Conservation (phyloP, 192 early-diverging fungal genomes). For the Podila horticola region DNA sequence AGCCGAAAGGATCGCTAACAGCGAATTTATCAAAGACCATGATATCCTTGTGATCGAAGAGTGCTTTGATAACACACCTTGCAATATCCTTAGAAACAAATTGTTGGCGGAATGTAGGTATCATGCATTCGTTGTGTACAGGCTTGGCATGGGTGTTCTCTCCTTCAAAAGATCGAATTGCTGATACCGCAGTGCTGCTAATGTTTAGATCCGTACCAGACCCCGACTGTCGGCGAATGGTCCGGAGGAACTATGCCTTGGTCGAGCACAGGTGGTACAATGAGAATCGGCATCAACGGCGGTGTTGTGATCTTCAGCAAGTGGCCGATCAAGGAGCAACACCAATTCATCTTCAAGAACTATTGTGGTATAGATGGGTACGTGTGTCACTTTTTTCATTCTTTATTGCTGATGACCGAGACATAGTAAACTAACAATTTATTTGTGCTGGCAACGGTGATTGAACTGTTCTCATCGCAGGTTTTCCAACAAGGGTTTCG, state of each 20-base stretch:
- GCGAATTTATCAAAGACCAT: conserved; percentile 42
- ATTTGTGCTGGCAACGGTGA: background rate
- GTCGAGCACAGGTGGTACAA: conserved; percentile 14
- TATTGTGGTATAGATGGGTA: conserved; percentile 42
- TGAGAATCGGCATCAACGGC: conserved; percentile 13
- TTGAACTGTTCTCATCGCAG: conserved; percentile 4
- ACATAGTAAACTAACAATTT: background rate
- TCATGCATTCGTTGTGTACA: background rate
- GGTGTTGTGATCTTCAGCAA: conserved; percentile 45
- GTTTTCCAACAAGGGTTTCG: conserved; percentile 46
- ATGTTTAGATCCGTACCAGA: conserved; percentile 36
- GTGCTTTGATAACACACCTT: conserved; percentile 24
- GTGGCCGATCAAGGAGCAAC: conserved; percentile 41
- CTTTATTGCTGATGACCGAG: background rate
- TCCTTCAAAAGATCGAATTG: background rate
- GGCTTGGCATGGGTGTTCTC: background rate
- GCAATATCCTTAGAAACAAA: conserved; percentile 16
- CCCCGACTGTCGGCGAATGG: conserved; percentile 31
- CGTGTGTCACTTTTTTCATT: background rate
- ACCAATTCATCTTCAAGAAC: conserved; percentile 36
- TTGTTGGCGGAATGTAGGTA: conserved; percentile 29
- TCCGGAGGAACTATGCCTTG: conserved; percentile 36
- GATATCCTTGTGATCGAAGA: conserved; percentile 38
- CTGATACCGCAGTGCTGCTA: background rate
- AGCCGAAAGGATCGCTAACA: conserved; percentile 21